Evolutionary conservation across 2,329 filamentous ascomycete genomes (phyloP).

Genomic region (Sordariomycetes sp.): DNA sequence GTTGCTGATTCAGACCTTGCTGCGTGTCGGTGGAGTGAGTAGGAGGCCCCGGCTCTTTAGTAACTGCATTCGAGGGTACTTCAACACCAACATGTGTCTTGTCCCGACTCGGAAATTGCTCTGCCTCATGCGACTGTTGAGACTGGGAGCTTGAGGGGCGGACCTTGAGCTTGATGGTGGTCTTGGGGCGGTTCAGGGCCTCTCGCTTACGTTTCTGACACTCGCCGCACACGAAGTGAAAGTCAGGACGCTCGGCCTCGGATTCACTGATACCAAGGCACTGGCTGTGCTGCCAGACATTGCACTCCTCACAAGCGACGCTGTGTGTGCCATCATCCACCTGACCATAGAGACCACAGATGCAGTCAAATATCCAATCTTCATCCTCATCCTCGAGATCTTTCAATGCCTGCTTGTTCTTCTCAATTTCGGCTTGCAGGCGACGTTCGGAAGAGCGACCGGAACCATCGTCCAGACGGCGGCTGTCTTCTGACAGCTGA

Average conservation of each 20-base stretch:
- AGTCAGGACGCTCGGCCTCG: conserved; percentile 77
- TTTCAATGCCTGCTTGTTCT: conserved; percentile 65
- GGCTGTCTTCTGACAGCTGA: conserved; percentile 68
- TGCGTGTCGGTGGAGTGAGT: too few species aligned
- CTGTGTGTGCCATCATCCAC: conserved; percentile 93
- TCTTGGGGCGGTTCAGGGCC: conserved; percentile 47
- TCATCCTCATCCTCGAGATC: conserved; percentile 67
- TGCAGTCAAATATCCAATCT: conserved; percentile 91
- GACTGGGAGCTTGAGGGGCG: conserved; percentile 11
- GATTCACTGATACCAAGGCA: conserved; percentile 73
- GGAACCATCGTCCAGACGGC: conserved; percentile 43
- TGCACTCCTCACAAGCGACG: conserved; percentile 88
- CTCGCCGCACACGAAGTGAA: conserved; percentile 74
- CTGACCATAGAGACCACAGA: conserved; percentile 82
- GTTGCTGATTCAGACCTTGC: too few species aligned
- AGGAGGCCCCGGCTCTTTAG: too few species aligned
- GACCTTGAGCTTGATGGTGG: conserved; percentile 46
- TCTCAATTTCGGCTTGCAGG: conserved; percentile 74
- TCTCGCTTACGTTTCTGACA: conserved; percentile 63
- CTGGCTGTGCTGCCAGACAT: conserved; percentile 93
- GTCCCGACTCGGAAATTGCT: too few species aligned
- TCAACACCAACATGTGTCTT: too few species aligned
- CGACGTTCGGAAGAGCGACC: conserved; percentile 68
- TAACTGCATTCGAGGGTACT: too few species aligned
- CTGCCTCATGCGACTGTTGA: too few species aligned